Conservation (phyloP, 2,329 filamentous ascomycete genomes). For the Fusarium newnesense region DNA sequence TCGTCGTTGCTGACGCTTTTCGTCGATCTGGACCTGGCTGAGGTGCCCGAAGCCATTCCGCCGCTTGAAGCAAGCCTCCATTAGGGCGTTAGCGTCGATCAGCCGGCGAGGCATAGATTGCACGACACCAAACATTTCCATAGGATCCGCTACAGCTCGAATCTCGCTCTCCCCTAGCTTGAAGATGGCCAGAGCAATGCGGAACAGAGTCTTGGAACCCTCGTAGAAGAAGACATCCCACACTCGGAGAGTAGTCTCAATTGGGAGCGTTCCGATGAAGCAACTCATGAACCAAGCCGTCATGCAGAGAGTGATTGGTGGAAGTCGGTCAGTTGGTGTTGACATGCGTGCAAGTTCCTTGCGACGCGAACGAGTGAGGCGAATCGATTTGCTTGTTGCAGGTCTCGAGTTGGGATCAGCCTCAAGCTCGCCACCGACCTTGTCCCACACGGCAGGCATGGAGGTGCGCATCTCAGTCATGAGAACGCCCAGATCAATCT, state of each 20-base stretch:
- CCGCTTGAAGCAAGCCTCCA: constrained; percentile 85
- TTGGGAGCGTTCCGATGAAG: constrained; percentile 91
- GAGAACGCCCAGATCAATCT: constrained; percentile 91
- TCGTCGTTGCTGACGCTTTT: constrained; percentile 75
- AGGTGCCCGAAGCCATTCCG: constrained; percentile 84
- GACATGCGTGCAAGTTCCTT: constrained; percentile 54
- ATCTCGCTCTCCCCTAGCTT: constrained; percentile 87
- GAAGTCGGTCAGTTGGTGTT: constrained; percentile 66
- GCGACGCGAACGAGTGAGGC: constrained; percentile 51
- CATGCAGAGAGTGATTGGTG: constrained; percentile 90
- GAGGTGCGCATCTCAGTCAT: constrained; percentile 88
- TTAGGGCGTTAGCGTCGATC: constrained; percentile 81
- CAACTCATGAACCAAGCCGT: constrained; percentile 99
- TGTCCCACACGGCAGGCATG: constrained; percentile 85
- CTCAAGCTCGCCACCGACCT: constrained; percentile 84
- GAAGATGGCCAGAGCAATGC: constrained; percentile 90
- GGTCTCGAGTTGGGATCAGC: constrained; percentile 53
- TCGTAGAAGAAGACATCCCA: constrained; percentile 98
- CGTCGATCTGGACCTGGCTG: constrained; percentile 83
- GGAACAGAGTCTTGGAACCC: constrained; percentile 92
- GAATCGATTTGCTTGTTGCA: constrained; percentile 49
- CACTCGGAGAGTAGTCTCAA: constrained; percentile 89
- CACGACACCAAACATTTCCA: constrained; percentile 96
- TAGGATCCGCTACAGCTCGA: constrained; percentile 80
- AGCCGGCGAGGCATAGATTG: constrained; percentile 85